Evolutionary conservation across 768 basidiomycete species (phyloP).

Genomic region (Leucosporidium yakuticum): DNA sequence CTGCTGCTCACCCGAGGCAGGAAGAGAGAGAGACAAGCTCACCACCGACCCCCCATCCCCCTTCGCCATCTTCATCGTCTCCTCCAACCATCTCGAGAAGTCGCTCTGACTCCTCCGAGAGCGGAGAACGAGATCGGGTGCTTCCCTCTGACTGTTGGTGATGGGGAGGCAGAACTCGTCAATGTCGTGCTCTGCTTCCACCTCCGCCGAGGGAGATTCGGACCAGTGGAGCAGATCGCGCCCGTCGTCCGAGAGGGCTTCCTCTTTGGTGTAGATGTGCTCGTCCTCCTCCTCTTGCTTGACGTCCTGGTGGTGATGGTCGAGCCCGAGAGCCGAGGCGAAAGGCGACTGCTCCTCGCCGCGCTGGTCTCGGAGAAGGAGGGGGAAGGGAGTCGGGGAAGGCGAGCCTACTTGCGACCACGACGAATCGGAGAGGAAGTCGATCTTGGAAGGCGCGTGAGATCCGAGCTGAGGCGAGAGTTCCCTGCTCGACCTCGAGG

Average conservation of each 20-base stretch:
- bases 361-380: too few relatives aligned
- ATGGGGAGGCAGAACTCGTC: background rate
- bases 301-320: background rate
- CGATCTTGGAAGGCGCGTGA: background rate
- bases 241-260: background rate
- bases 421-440: background rate
- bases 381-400: too few relatives aligned
- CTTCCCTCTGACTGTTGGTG: conserved; percentile 22
- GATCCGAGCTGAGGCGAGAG: background rate
- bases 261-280: background rate
- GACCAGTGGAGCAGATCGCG: too few relatives aligned
- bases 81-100: conserved; percentile 24
- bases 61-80: conserved; percentile 6
- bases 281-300: background rate
- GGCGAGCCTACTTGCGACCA: too few relatives aligned
- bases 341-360: background rate
- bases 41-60: conserved; percentile 10
- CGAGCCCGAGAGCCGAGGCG: background rate
- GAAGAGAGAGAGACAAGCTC: background rate
- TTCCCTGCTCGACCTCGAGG: background rate
- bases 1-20: background rate
- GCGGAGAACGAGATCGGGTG: background rate
- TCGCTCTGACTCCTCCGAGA: conserved; percentile 22
- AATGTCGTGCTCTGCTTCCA: background rate
- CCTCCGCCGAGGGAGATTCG: too few relatives aligned